Percentiles rank a stretch among this genome's conserved stretches.
These are phyloP conservation scores for Cryptococcus sp. DNA, from an alignment of 1,284 basidiomycete species.

Conservation along the genomic window DNA sequence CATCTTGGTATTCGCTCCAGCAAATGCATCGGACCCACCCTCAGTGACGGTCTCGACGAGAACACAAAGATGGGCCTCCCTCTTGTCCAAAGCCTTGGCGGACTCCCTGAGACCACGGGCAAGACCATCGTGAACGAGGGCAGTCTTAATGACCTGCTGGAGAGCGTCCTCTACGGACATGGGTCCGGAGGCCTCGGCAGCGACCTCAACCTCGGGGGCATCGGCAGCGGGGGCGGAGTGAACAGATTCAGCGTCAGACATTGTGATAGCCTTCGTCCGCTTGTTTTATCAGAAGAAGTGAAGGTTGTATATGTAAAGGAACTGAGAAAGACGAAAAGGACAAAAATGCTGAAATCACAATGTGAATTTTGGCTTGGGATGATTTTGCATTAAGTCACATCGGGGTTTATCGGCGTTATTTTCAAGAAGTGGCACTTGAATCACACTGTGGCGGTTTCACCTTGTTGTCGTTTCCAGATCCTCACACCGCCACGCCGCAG, in stretches of 20 bases:
- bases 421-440: not conserved
- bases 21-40: constrained; percentile 42
- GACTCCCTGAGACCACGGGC: constrained; percentile 96
- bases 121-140: constrained; percentile 96
- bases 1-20: not conserved
- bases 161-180: constrained; percentile 97
- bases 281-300: constrained; percentile 22
- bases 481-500: constrained; percentile 72
- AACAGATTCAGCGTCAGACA: constrained; percentile 98
- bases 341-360: not conserved
- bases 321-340: constrained; percentile 1
- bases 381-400: not conserved
- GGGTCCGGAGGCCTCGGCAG: constrained; percentile 83
- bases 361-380: not conserved
- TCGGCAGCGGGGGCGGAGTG: constrained; percentile 65
- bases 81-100: constrained; percentile 97
- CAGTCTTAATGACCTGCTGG: constrained; percentile 78
- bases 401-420: not conserved
- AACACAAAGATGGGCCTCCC: constrained; percentile 97
- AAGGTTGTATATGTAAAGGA: constrained; percentile 16
- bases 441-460: not conserved
- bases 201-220: constrained; percentile 68
- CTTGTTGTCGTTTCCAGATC: constrained; percentile 28
- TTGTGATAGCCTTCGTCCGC: constrained; percentile 61
- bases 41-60: constrained; percentile 99